Evolutionary conservation across 108 stramenopile species (phyloP).

Genomic region (Chaetoceros tenuissimus): DNA sequence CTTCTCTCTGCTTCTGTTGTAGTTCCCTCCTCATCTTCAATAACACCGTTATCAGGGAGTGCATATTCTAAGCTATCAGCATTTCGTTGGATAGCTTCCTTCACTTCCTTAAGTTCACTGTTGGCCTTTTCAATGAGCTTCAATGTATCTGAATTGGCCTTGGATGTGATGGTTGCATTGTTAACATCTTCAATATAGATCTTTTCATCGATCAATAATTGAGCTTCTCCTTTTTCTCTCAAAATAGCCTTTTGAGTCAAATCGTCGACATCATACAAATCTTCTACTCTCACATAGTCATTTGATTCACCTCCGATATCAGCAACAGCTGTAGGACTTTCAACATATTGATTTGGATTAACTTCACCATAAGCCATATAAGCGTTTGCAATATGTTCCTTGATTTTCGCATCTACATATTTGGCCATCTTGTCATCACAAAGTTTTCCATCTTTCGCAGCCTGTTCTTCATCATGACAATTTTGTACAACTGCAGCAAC

Average conservation of each 20-base stretch:
- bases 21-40: slow-evolving; percentile 1
- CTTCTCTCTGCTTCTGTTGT: slow-evolving; percentile 16
- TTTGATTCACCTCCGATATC: slow-evolving; percentile 29
- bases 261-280: slow-evolving; percentile 62
- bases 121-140: slow-evolving; percentile 10
- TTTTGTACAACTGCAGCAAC: slow-evolving; percentile 72
- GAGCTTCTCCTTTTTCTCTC: slow-evolving; percentile 48
- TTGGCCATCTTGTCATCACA: slow-evolving; percentile 21
- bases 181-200: slow-evolving; percentile 71
- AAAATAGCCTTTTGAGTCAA: slow-evolving; percentile 31
- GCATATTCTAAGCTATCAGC: slow-evolving; percentile 13
- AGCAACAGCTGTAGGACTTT: slow-evolving; percentile 56
- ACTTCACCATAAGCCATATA: slow-evolving; percentile 43
- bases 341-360: slow-evolving; percentile 55
- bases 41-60: slow-evolving; percentile 6
- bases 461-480: slow-evolving; percentile 71
- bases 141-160: slow-evolving; percentile 21
- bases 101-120: background rate
- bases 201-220: slow-evolving; percentile 44
- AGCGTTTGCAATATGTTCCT: slow-evolving; percentile 24
- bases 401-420: slow-evolving; percentile 27
- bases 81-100: background rate
- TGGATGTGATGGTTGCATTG: slow-evolving; percentile 32
- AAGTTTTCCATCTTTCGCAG: slow-evolving; percentile 31
- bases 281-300: slow-evolving; percentile 31